Percentiles rank a stretch among this genome's conserved stretches.
These are phyloP conservation scores for Melanogaster broomeanus DNA, from an alignment of 768 basidiomycete genomes.

Conservation along the genomic window DNA sequence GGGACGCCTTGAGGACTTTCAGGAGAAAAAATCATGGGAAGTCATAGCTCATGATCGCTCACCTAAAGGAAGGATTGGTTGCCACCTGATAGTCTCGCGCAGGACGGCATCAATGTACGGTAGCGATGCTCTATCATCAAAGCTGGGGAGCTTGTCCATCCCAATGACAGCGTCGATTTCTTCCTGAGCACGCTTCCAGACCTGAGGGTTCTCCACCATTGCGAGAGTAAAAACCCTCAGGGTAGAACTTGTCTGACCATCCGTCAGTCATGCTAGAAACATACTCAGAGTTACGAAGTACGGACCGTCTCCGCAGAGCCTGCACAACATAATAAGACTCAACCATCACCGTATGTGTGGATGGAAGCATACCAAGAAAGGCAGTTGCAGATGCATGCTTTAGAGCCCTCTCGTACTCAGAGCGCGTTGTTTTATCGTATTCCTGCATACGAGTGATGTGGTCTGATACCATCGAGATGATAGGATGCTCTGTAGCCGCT, in stretches of 20 bases:
- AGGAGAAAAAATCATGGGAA: background rate
- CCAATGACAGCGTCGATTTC: constrained; percentile 10
- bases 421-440: constrained; percentile 1
- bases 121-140: constrained; percentile 7
- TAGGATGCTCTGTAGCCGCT: too few relatives aligned
- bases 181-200: background rate
- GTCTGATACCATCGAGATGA: constrained; percentile 13
- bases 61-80: constrained; percentile 9
- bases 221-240: too few relatives aligned
- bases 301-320: too few relatives aligned
- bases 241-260: too few relatives aligned
- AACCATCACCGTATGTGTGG: too few relatives aligned
- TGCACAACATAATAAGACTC: too few relatives aligned
- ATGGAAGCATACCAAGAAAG: constrained; percentile 8
- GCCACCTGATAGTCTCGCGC: constrained; percentile 12
- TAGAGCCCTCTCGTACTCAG: constrained; percentile 14
- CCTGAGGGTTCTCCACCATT: too few relatives aligned
- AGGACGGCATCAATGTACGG: constrained; percentile 13
- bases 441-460: constrained; percentile 11
- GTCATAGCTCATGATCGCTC: background rate
- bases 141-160: constrained; percentile 6
- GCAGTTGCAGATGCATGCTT: constrained; percentile 14
- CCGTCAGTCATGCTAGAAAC: too few relatives aligned
- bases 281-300: too few relatives aligned
- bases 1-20: constrained; percentile 9